These are phyloP conservation scores for Linaria vulgaris DNA, from an alignment of 257 asterid genomes.

Conservation along the genomic window DNA sequence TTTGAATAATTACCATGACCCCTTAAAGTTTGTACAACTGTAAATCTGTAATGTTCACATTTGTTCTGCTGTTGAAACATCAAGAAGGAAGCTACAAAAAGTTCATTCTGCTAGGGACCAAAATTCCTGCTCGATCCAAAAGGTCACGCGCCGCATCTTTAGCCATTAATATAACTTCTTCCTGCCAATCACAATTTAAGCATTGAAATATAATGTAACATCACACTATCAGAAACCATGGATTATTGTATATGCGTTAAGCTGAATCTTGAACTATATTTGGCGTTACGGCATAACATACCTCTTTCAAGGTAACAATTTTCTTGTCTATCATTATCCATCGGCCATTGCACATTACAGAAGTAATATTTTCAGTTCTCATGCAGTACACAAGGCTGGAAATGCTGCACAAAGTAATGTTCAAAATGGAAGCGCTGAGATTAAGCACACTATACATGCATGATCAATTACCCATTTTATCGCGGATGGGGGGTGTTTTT, in stretches of 20 bases:
- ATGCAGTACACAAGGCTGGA: conserved; percentile 78
- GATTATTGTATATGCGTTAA: not conserved
- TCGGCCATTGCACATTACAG: conserved; percentile 71
- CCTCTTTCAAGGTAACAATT: conserved; percentile 61
- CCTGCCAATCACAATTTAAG: conserved; percentile 33
- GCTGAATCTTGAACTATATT: not conserved
- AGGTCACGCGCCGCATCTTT: conserved; percentile 50
- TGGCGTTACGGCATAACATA: conserved; percentile 19
- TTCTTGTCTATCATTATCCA: conserved; percentile 74
- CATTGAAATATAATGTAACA: not conserved
- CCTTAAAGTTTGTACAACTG: too few relatives aligned
- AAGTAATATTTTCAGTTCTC: conserved; percentile 69
- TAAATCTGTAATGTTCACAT: too few relatives aligned
- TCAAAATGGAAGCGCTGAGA: not conserved
- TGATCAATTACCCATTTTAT: too few relatives aligned
- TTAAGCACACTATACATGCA: not conserved
- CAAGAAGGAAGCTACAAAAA: conserved; percentile 21
- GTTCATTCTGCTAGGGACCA: conserved; percentile 59
- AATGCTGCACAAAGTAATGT: conserved; percentile 51
- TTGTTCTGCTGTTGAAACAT: not conserved
- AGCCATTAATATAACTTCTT: conserved; percentile 47
- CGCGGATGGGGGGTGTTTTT: too few relatives aligned
- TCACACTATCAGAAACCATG: not conserved
- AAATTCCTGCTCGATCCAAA: conserved; percentile 57
- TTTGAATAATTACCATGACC: too few relatives aligned